Evolutionary conservation across 176 grass and related monocot genomes (phyloP).

Genomic region (Poa pratensis): DNA sequence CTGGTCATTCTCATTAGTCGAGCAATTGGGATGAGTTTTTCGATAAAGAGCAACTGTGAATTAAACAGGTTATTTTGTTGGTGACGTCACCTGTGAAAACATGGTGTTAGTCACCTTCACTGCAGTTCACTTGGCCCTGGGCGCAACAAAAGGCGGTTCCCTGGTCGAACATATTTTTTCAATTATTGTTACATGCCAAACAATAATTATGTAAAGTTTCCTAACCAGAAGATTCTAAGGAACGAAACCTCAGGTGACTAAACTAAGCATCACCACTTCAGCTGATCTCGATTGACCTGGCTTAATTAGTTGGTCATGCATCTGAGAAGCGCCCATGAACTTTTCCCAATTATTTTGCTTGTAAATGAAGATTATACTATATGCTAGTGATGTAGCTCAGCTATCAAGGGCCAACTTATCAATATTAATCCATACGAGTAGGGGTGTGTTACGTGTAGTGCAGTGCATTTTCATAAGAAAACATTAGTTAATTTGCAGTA

Average conservation of each 20-base stretch:
- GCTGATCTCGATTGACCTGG: not conserved
- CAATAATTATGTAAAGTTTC: not conserved
- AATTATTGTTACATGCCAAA: not conserved
- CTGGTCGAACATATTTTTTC: conserved; percentile 24
- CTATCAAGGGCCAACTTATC: not conserved
- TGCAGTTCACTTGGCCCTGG: not conserved
- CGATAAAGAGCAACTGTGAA: no score
- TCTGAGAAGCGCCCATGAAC: not conserved
- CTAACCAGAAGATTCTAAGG: conserved; percentile 29
- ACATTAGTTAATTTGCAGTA: not conserved
- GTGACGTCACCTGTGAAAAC: conserved; percentile 27
- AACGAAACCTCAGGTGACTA: not conserved
- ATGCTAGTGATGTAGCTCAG: not conserved
- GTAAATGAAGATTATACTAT: not conserved
- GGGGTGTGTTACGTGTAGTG: not conserved
- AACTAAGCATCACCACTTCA: conserved; percentile 7
- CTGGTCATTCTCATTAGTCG: not conserved
- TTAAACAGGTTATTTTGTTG: not conserved
- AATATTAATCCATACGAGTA: not conserved
- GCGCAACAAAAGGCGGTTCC: conserved; percentile 27
- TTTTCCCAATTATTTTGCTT: not conserved
- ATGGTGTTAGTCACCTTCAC: conserved; percentile 13
- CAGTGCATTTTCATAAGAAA: not conserved
- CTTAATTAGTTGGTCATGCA: not conserved
- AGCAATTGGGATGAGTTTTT: not conserved